These are phyloP conservation scores for Globisporangium rhizosaccharum DNA, from an alignment of 352 stramenopile genomes.

Conservation along the genomic window DNA sequence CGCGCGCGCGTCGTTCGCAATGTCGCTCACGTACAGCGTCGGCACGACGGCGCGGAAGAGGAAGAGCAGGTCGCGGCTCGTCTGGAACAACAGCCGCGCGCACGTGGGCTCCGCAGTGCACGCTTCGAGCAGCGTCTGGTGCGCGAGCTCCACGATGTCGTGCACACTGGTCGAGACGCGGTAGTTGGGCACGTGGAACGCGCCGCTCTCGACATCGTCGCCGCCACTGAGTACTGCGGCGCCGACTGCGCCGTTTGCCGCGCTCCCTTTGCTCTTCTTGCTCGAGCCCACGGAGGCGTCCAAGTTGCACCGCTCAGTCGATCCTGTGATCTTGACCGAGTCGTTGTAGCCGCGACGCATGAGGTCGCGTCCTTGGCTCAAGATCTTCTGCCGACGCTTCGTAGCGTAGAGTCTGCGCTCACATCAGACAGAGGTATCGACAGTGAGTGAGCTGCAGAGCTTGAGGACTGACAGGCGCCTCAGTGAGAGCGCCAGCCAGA, in stretches of 20 bases:
- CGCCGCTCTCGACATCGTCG: conserved; percentile 42
- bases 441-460: neutral
- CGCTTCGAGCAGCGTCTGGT: conserved; percentile 61
- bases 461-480: too few relatives aligned
- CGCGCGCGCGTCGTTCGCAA: conserved; percentile 51
- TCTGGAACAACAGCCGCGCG: conserved; percentile 70
- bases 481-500: neutral
- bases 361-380: conserved; percentile 41
- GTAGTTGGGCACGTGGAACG: conserved; percentile 64
- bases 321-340: conserved; percentile 45
- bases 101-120: conserved; percentile 36
- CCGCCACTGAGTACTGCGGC: conserved; percentile 3
- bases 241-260: conserved; percentile 1
- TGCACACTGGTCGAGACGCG: conserved; percentile 47
- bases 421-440: neutral
- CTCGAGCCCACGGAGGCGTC: conserved; percentile 24
- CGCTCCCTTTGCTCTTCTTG: conserved; percentile 12
- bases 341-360: conserved; percentile 60
- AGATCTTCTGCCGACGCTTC: conserved; percentile 56
- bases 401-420: conserved; percentile 52
- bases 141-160: conserved; percentile 54
- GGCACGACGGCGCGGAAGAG: conserved; percentile 65
- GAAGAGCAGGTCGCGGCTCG: conserved; percentile 67
- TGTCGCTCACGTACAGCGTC: conserved; percentile 61
- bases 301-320: conserved; percentile 52